A percentile compares a stretch with the other conserved stretches of the same genome.
phyloP scores from a whole-genome alignment of 208 protist genomes.

The Trypanosoma congolense region DNA sequence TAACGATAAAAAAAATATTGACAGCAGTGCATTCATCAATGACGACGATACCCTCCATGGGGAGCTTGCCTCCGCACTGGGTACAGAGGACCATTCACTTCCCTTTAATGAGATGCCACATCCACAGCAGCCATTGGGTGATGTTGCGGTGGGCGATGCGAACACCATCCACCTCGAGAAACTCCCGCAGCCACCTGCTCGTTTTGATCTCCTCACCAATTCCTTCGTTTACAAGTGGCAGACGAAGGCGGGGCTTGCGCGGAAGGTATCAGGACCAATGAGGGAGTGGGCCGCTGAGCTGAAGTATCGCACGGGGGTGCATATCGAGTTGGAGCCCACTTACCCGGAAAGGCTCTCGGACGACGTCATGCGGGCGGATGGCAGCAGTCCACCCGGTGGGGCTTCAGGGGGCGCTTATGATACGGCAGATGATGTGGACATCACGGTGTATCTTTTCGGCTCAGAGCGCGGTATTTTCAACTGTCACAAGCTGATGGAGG shows the following conservation, averaged over 20 bases:
- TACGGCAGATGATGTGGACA: conserved; percentile 79
- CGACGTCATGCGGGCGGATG: not conserved
- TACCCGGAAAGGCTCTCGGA: conserved; percentile 49
- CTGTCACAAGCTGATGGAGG: conserved; percentile 84
- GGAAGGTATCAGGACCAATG: conserved; percentile 84
- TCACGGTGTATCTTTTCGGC: conserved; percentile 87
- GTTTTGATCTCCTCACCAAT: conserved; percentile 86
- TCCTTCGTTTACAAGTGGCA: conserved; percentile 84
- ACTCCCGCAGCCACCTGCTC: conserved; percentile 59
- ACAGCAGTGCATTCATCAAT: conserved; percentile 34
- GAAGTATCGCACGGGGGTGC: conserved; percentile 87
- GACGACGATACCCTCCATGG: conserved; percentile 42
- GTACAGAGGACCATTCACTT: conserved; percentile 35
- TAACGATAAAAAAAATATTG: conserved; percentile 6
- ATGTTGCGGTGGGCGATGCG: not conserved
- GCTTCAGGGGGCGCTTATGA: conserved; percentile 51
- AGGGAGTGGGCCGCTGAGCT: conserved; percentile 87
- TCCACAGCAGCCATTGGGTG: not conserved
- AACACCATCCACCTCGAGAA: conserved; percentile 45
- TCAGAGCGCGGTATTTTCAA: conserved; percentile 85
- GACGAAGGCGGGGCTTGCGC: conserved; percentile 70
- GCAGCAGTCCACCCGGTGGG: not conserved
- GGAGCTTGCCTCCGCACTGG: conserved; percentile 57
- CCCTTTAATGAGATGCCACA: conserved; percentile 7
- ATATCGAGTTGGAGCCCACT: conserved; percentile 81